Evolutionary conservation across 148 eudicot species (phyloP).

Genomic region (Amaranthus palmeri): DNA sequence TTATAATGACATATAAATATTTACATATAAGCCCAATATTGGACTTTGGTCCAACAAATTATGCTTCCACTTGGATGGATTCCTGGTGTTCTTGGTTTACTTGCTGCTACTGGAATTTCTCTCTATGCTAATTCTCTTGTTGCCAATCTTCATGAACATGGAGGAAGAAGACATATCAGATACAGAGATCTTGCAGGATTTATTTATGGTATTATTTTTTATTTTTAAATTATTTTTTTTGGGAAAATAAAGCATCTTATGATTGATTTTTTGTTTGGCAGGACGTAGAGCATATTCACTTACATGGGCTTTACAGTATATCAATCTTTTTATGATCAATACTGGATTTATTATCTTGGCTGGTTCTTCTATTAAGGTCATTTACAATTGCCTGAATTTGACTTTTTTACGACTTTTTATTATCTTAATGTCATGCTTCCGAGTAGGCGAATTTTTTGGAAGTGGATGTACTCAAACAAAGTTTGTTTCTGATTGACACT

Average conservation of each 20-base stretch:
- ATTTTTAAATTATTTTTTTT: neutral
- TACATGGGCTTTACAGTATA: slow-evolving; percentile 84
- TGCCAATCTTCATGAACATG: slow-evolving; percentile 81
- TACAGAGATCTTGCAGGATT: slow-evolving; percentile 86
- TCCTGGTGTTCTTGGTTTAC: slow-evolving; percentile 63
- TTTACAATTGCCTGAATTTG: neutral
- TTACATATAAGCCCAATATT: no score
- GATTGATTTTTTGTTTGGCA: slow-evolving; percentile 20
- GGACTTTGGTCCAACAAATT: no score
- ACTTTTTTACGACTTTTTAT: neutral
- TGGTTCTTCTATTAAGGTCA: slow-evolving; percentile 76
- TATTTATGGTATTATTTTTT: slow-evolving; percentile 51
- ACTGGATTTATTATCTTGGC: slow-evolving; percentile 76
- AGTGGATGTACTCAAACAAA: no score
- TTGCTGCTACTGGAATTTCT: slow-evolving; percentile 58
- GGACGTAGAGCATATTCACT: slow-evolving; percentile 66
- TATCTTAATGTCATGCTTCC: no score
- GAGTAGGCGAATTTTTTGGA: no score
- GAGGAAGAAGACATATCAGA: slow-evolving; percentile 84
- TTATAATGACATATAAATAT: no score
- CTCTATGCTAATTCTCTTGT: slow-evolving; percentile 77
- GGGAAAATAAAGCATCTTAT: neutral
- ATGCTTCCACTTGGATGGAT: slow-evolving; percentile 94
- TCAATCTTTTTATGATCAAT: slow-evolving; percentile 89
- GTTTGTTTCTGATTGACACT: no score